These are phyloP conservation scores for Pythium rhizo-oryzae DNA, from an alignment of 352 stramenopile genomes.

Conservation along the genomic window DNA sequence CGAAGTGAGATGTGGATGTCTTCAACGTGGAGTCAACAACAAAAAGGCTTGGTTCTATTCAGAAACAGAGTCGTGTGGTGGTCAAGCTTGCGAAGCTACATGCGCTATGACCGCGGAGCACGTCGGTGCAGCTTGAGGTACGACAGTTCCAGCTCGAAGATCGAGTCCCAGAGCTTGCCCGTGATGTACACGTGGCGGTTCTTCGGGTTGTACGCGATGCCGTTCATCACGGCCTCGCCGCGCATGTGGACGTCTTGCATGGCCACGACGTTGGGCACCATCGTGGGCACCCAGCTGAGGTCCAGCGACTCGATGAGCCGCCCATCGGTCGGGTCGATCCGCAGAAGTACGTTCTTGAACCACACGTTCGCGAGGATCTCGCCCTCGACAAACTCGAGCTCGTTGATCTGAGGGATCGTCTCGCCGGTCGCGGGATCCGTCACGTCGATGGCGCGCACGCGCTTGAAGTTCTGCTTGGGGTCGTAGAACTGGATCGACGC, in stretches of 20 bases:
- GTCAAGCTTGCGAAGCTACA: no score
- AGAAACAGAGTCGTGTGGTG: no score
- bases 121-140: no score
- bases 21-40: no score
- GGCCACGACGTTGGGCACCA: conserved; percentile 41
- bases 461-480: conserved; percentile 51
- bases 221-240: conserved; percentile 87
- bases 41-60: no score
- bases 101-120: no score
- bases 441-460: conserved; percentile 61
- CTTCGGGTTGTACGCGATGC: conserved; percentile 77
- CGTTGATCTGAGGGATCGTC: conserved; percentile 76
- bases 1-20: no score
- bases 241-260: conserved; percentile 35
- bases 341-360: conserved; percentile 74
- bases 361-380: conserved; percentile 90
- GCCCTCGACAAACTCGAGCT: conserved; percentile 85
- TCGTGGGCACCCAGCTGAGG: conserved; percentile 59
- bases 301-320: conserved; percentile 73
- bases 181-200: conserved; percentile 73
- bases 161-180: conserved; percentile 85
- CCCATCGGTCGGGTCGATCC: conserved; percentile 74
- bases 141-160: conserved; percentile 81
- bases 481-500: conserved; percentile 82
- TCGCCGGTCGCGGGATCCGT: conserved; percentile 11